Conservation (phyloP, 768 basidiomycete genomes). For the Rhizopogon vulgaris region DNA sequence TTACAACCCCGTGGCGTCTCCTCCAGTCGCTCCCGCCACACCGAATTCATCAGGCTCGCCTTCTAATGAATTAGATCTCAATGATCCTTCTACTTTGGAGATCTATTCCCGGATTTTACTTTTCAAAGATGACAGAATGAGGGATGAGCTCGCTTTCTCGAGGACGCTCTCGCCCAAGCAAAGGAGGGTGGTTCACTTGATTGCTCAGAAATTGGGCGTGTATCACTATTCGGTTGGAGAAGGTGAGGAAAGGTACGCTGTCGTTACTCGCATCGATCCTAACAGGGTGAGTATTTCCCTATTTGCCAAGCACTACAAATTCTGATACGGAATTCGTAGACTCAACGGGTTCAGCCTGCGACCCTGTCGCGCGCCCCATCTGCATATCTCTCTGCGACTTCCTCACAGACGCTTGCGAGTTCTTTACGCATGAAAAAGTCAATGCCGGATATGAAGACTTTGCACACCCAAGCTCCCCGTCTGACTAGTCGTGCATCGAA, state of each 20-base stretch:
- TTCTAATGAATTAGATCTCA: conserved; percentile 81
- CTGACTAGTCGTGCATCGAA: conserved; percentile 78
- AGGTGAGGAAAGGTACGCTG: conserved; percentile 88
- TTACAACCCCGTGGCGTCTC: conserved; percentile 40
- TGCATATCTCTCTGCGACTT: conserved; percentile 62
- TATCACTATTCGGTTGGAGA: conserved; percentile 92
- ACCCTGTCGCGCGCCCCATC: conserved; percentile 80
- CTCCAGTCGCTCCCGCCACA: conserved; percentile 50
- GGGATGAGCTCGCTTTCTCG: conserved; percentile 97
- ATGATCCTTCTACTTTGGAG: conserved; percentile 92
- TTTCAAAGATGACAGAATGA: conserved; percentile 97
- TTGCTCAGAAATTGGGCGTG: conserved; percentile 94
- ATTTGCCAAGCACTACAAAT: conserved; percentile 7
- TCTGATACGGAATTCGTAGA: conserved; percentile 3
- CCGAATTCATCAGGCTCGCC: conserved; percentile 54
- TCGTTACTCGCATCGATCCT: conserved; percentile 87
- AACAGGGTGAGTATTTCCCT: conserved; percentile 52
- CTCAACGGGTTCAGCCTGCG: conserved; percentile 37
- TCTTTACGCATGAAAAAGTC: conserved; percentile 91
- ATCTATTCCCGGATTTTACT: conserved; percentile 94
- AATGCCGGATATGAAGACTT: conserved; percentile 95
- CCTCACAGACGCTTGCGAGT: conserved; percentile 34
- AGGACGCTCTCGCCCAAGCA: conserved; percentile 78
- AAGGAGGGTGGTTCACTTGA: conserved; percentile 87
- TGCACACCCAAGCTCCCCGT: conserved; percentile 75